Percentiles rank a stretch among this genome's conserved stretches.
phyloP scores from a whole-genome alignment of 371 early-diverging fungal genomes.

The Mucor irregularis region DNA sequence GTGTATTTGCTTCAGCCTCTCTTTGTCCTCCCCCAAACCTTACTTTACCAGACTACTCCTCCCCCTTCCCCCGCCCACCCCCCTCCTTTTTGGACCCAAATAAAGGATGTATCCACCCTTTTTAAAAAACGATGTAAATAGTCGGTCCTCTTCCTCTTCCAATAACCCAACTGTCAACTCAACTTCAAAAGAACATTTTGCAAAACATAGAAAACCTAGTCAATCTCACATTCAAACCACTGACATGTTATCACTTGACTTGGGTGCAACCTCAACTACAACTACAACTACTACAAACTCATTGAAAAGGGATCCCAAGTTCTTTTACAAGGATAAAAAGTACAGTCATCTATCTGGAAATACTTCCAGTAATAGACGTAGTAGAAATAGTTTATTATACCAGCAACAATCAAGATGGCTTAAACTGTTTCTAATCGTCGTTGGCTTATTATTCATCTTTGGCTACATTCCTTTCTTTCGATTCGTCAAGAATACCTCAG shows the following conservation, averaged over 20 bases:
- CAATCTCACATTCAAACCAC: slow-evolving; percentile 9
- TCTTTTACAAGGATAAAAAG: slow-evolving; percentile 16
- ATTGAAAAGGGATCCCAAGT: slow-evolving; percentile 1
- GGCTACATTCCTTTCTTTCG: slow-evolving; percentile 20
- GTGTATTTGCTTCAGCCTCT: too few species aligned
- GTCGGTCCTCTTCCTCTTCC: slow-evolving; percentile 14
- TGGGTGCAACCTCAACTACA: slow-evolving; percentile 6
- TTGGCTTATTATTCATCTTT: slow-evolving; percentile 23
- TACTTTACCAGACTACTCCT: too few species aligned
- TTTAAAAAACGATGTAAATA: slow-evolving; percentile 27
- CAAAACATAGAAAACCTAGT: slow-evolving; percentile 24
- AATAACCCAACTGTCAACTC: background rate
- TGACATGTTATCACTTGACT: slow-evolving; percentile 24
- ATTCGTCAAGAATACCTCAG: slow-evolving; percentile 6
- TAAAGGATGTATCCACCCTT: slow-evolving; percentile 26
- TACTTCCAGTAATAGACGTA: background rate
- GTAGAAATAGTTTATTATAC: background rate
- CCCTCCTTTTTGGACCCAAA: background rate
- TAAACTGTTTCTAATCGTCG: slow-evolving; percentile 10
- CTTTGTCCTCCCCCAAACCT: too few species aligned
- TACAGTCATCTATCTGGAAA: background rate
- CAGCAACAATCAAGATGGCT: slow-evolving; percentile 19
- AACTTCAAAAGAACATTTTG: slow-evolving; percentile 4
- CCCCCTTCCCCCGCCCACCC: background rate
- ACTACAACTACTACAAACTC: too few species aligned